A percentile compares a stretch with the other conserved stretches of the same genome.
Evolutionary conservation across 2,329 filamentous ascomycete species (phyloP).

Genomic region (Venturia nashicola): DNA sequence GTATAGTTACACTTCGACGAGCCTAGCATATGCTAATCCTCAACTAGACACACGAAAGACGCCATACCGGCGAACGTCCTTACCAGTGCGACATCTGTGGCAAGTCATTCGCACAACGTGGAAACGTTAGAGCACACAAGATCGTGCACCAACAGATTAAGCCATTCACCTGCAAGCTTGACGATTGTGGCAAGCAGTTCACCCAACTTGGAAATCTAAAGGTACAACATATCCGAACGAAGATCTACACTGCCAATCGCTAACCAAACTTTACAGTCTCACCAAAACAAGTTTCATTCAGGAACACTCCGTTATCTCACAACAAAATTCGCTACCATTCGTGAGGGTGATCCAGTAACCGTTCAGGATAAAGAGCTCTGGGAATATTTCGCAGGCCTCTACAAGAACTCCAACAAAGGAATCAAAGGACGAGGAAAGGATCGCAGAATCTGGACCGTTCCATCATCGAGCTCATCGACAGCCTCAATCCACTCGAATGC

Average conservation of each 20-base stretch:
- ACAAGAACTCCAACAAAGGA: conserved; percentile 97
- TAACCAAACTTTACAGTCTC: conserved; percentile 45
- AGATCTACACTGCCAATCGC: conserved; percentile 12
- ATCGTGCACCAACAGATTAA: conserved; percentile 68
- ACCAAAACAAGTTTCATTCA: conserved; percentile 89
- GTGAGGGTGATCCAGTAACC: conserved; percentile 49
- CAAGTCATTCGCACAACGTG: conserved; percentile 73
- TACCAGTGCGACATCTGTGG: conserved; percentile 69
- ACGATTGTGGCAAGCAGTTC: conserved; percentile 77
- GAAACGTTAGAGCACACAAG: conserved; percentile 74
- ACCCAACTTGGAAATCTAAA: conserved; percentile 89
- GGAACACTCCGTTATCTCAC: conserved; percentile 60
- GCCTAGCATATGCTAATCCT: conserved; percentile 12
- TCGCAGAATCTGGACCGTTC: conserved; percentile 44
- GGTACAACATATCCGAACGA: conserved; percentile 32
- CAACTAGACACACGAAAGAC: conserved; percentile 64
- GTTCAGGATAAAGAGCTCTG: conserved; percentile 64
- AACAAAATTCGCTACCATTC: conserved; percentile 53
- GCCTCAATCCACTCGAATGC: conserved; percentile 4
- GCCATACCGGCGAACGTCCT: conserved; percentile 79
- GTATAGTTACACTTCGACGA: conserved; percentile 13
- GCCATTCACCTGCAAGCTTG: conserved; percentile 68
- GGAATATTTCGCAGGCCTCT: conserved; percentile 75
- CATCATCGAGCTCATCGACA: conserved; percentile 6
- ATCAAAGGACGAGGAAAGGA: conserved; percentile 94